These are phyloP conservation scores for Bothriochloa decipiens DNA, from an alignment of 176 grass and related monocot species.

Conservation along the genomic window DNA sequence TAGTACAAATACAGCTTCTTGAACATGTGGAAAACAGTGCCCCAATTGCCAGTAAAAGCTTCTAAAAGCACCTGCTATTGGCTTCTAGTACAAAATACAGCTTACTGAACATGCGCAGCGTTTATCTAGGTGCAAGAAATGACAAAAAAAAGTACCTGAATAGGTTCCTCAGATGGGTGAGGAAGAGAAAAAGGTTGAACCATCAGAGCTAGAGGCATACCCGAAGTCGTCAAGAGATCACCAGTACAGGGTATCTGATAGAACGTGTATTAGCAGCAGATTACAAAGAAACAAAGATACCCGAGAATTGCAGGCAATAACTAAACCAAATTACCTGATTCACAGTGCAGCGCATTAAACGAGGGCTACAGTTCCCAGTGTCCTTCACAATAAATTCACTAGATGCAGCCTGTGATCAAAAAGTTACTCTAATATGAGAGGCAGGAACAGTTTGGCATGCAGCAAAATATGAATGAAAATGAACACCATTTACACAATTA, in stretches of 20 bases:
- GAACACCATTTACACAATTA: background rate
- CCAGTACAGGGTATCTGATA: constrained; percentile 89
- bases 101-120: constrained; percentile 2
- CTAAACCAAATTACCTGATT: constrained; percentile 65
- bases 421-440: constrained; percentile 7
- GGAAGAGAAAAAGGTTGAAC: constrained; percentile 86
- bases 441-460: background rate
- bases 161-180: constrained; percentile 81
- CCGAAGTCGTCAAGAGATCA: constrained; percentile 78
- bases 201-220: constrained; percentile 88
- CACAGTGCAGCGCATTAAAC: constrained; percentile 81
- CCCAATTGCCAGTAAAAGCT: background rate
- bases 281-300: constrained; percentile 25
- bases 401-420: constrained; percentile 61
- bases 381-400: constrained; percentile 88
- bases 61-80: background rate
- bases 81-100: background rate
- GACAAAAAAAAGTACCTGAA: constrained; percentile 55
- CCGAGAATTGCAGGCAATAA: background rate
- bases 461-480: constrained; percentile 15
- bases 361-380: constrained; percentile 86
- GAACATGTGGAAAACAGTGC: background rate
- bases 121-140: constrained; percentile 12
- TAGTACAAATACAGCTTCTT: background rate
- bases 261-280: constrained; percentile 37